Evolutionary conservation across 169 alveolate genomes (phyloP).

Genomic region (Plasmodium ovale): DNA sequence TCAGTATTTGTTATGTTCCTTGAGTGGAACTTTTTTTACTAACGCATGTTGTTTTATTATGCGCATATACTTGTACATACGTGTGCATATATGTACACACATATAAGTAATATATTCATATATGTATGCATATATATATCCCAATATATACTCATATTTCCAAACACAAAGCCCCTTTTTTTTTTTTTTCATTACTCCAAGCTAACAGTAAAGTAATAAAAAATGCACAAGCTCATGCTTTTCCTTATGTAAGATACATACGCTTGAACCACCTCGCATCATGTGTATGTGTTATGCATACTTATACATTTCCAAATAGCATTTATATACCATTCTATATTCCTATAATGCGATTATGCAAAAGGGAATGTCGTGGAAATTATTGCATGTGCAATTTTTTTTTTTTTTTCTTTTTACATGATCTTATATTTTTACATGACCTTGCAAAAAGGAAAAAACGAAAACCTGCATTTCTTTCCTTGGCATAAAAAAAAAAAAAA

Average conservation of each 20-base stretch:
- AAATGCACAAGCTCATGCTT: not conserved
- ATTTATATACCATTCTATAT: not conserved
- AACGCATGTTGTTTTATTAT: not conserved
- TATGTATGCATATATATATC: conserved; percentile 6
- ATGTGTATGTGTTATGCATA: not conserved
- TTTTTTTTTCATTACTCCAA: conserved; percentile 7
- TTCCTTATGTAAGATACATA: too few species aligned
- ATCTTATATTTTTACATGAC: not conserved
- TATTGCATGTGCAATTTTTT: conserved; percentile 4
- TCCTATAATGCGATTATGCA: not conserved
- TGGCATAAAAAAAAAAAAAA: conserved; percentile 12
- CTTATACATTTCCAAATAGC: not conserved
- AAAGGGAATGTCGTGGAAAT: not conserved
- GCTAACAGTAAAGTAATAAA: not conserved
- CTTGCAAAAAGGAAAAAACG: not conserved
- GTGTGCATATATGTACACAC: not conserved
- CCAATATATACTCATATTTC: too few species aligned
- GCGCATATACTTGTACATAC: not conserved
- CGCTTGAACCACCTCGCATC: not conserved
- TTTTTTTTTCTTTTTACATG: too few species aligned
- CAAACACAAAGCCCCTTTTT: not conserved
- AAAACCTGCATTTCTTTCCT: not conserved
- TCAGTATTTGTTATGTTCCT: not conserved
- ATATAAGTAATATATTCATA: too few species aligned
- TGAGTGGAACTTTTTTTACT: not conserved